These are phyloP conservation scores for Flaveria ramosissima DNA, from an alignment of 129 eudicot species.

Conservation along the genomic window DNA sequence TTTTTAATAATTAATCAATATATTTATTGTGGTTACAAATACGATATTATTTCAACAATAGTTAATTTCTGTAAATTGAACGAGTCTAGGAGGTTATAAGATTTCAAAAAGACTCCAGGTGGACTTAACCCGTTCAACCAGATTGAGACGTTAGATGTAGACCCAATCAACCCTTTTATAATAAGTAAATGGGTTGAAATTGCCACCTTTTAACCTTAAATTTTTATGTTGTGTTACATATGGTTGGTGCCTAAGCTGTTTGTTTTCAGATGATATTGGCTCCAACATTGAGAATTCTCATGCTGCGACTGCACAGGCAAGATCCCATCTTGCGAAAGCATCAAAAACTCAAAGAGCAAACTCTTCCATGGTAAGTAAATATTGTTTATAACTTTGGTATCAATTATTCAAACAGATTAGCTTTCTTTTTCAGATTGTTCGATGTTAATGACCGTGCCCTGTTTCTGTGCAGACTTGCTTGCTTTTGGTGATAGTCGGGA, in stretches of 20 bases:
- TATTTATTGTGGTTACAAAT: not conserved
- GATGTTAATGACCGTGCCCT: not conserved
- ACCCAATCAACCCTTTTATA: too few species aligned
- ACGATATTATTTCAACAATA: not conserved
- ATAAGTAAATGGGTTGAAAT: not conserved
- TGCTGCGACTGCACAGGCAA: slow-evolving; percentile 93
- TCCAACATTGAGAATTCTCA: slow-evolving; percentile 82
- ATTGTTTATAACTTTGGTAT: not conserved
- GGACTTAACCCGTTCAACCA: not conserved
- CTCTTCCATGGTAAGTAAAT: slow-evolving; percentile 79
- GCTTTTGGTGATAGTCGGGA: slow-evolving; percentile 62
- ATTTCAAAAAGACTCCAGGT: not conserved
- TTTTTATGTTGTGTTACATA: not conserved
- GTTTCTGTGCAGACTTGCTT: slow-evolving; percentile 53
- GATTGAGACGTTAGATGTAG: not conserved
- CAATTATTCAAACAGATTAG: not conserved
- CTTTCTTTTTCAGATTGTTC: not conserved
- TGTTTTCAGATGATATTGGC: slow-evolving; percentile 78
- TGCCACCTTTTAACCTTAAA: not conserved
- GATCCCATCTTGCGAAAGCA: slow-evolving; percentile 80
- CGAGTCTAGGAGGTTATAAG: not conserved
- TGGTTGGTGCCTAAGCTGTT: slow-evolving; percentile 2
- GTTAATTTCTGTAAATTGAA: not conserved
- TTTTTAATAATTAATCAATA: not conserved
- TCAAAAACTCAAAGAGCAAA: slow-evolving; percentile 88